Percentiles rank a stretch among this genome's conserved stretches.
Conservation (phyloP, 2,329 filamentous ascomycete species). For the Talaromyces sp. region DNA sequence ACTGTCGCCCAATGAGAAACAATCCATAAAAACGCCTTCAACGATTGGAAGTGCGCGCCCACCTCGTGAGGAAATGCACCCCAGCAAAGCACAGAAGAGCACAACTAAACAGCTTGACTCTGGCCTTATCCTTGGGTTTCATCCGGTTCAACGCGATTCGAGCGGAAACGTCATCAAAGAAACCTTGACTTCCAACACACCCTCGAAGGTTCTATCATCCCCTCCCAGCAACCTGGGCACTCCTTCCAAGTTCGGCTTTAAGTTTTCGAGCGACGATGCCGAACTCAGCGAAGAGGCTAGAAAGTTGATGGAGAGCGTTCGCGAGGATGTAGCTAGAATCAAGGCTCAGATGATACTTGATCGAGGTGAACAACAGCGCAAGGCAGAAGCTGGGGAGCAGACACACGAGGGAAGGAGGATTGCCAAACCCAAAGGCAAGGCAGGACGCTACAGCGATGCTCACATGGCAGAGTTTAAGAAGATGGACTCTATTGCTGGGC, state of each 20-base stretch:
- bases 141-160: conserved; percentile 59
- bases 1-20: conserved; percentile 26
- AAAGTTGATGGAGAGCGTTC: conserved; percentile 62
- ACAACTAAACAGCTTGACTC: conserved; percentile 76
- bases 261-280: conserved; percentile 42
- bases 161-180: conserved; percentile 35
- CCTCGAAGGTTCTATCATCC: conserved; percentile 39
- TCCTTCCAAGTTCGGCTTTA: conserved; percentile 46
- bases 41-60: conserved; percentile 66
- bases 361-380: conserved; percentile 53
- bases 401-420: conserved; percentile 62
- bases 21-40: conserved; percentile 34
- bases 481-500: conserved; percentile 92
- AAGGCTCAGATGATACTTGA: conserved; percentile 65
- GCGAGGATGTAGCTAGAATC: conserved; percentile 67
- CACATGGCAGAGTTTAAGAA: conserved; percentile 91
- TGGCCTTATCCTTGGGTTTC: conserved; percentile 76
- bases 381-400: conserved; percentile 45
- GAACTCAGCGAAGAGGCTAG: conserved; percentile 51
- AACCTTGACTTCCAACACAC: conserved; percentile 34
- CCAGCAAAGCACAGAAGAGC: conserved; percentile 71
- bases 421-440: conserved; percentile 73
- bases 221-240: conserved; percentile 38
- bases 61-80: conserved; percentile 81
- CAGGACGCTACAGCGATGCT: conserved; percentile 74